A percentile compares a stretch with the other conserved stretches of the same genome.
phyloP scores from a whole-genome alignment of 1,139 yeast species.

The Meyerozyma guilliermondii region DNA sequence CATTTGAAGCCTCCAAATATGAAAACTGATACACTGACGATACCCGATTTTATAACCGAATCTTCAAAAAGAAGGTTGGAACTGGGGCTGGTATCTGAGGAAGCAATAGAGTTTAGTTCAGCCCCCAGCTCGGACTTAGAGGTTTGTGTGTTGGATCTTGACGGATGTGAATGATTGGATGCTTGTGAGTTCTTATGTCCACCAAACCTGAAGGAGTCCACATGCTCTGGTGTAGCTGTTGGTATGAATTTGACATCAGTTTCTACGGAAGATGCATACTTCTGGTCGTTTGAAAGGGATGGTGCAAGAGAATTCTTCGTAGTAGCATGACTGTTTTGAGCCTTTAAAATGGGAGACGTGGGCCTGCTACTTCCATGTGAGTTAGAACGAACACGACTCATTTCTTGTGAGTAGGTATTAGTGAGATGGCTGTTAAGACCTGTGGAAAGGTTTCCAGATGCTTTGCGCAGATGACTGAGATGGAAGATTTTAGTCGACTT shows the following conservation, averaged over 20 bases:
- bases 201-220: neutral
- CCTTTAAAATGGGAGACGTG: slow-evolving; percentile 1
- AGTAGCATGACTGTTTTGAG: neutral
- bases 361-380: slow-evolving; percentile 11
- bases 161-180: neutral
- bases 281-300: neutral
- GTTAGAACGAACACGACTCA: slow-evolving; percentile 29
- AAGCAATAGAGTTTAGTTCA: neutral
- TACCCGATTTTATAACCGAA: slow-evolving; percentile 13
- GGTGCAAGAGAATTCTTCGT: neutral
- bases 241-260: neutral
- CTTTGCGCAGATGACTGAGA: slow-evolving; percentile 13
- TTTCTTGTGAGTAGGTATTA: slow-evolving; percentile 31
- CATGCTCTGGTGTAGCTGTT: neutral
- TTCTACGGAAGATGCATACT: neutral
- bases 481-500: slow-evolving; percentile 31
- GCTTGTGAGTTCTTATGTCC: neutral
- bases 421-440: slow-evolving; percentile 11
- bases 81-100: slow-evolving; percentile 2
- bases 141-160: neutral
- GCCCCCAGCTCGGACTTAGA: neutral
- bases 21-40: slow-evolving; percentile 24
- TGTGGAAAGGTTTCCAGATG: neutral
- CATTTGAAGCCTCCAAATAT: slow-evolving; percentile 39
- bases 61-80: slow-evolving; percentile 10